A percentile compares a stretch with the other conserved stretches of the same genome.
Conservation (phyloP, 2,329 filamentous ascomycete genomes). For the Leptographium flavum region DNA sequence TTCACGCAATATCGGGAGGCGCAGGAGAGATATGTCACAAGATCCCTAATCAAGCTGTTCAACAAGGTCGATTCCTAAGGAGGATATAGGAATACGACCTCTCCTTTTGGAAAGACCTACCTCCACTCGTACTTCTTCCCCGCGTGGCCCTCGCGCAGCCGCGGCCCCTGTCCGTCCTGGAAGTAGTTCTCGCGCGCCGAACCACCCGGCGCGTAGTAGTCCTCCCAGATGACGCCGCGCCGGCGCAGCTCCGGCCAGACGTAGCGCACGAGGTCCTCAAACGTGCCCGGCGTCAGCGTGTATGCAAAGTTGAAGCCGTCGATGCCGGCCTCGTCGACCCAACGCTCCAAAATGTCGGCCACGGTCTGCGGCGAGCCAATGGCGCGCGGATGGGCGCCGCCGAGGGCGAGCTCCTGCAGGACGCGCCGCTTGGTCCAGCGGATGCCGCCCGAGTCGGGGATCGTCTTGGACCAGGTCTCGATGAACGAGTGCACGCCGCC, state of each 20-base stretch:
- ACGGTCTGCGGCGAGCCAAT: constrained; percentile 53
- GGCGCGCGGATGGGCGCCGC: constrained; percentile 15
- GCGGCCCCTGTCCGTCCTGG: no score
- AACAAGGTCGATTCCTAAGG: no score
- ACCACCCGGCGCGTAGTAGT: no score
- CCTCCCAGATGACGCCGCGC: no score
- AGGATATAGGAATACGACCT: no score
- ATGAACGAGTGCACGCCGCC: constrained; percentile 21
- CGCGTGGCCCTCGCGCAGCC: no score
- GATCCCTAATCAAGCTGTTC: no score
- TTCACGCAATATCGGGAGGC: no score
- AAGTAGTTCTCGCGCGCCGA: no score
- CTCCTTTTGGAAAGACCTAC: no score
- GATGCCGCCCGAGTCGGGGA: neutral
- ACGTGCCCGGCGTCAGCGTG: constrained; percentile 7
- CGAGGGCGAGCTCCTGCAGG: constrained; percentile 10
- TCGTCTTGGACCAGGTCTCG: neutral
- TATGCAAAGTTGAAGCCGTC: constrained; percentile 58
- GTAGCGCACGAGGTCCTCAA: constrained; percentile 9
- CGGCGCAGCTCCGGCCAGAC: constrained; percentile 7
- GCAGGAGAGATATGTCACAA: no score
- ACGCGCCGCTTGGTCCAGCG: constrained; percentile 9
- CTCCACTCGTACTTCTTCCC: no score
- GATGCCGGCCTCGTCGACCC: constrained; percentile 54
- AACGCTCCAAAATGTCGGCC: constrained; percentile 51